Conservation (phyloP, 768 basidiomycete species). For the Hortiboletus flavorubellus region DNA sequence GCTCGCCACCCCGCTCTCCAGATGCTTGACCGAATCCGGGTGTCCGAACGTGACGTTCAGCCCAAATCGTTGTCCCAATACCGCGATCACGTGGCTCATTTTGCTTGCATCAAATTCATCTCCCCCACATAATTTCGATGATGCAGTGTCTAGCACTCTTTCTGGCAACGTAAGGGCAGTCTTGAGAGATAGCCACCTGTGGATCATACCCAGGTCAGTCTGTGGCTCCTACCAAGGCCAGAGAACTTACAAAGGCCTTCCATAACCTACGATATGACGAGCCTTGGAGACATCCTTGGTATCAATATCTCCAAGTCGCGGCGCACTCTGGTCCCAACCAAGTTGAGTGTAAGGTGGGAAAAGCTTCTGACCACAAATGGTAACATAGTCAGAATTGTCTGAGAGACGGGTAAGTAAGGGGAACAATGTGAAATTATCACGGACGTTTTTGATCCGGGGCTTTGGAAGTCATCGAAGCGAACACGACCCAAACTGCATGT, state of each 20-base stretch:
- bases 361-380: not conserved
- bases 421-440: not conserved
- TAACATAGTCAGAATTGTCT: slow-evolving; percentile 8
- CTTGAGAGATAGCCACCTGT: slow-evolving; percentile 10
- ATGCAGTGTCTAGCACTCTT: not conserved
- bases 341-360: slow-evolving; percentile 10
- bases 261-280: not conserved
- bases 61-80: slow-evolving; percentile 5
- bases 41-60: slow-evolving; percentile 4
- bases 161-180: not conserved
- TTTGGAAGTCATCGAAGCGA: slow-evolving; percentile 14
- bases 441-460: not conserved
- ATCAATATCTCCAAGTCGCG: not conserved
- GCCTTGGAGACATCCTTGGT: not conserved
- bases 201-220: not conserved
- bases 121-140: not conserved
- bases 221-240: not conserved
- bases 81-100: not conserved
- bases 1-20: slow-evolving; percentile 9
- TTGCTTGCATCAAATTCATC: not conserved
- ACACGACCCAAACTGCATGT: slow-evolving; percentile 14
- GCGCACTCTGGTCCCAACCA: slow-evolving; percentile 17
- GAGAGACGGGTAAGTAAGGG: not conserved
- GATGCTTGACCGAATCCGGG: not conserved
- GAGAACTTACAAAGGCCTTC: not conserved